Conservation (phyloP, 2,329 filamentous ascomycete genomes). For the Colletotrichum magnum region DNA sequence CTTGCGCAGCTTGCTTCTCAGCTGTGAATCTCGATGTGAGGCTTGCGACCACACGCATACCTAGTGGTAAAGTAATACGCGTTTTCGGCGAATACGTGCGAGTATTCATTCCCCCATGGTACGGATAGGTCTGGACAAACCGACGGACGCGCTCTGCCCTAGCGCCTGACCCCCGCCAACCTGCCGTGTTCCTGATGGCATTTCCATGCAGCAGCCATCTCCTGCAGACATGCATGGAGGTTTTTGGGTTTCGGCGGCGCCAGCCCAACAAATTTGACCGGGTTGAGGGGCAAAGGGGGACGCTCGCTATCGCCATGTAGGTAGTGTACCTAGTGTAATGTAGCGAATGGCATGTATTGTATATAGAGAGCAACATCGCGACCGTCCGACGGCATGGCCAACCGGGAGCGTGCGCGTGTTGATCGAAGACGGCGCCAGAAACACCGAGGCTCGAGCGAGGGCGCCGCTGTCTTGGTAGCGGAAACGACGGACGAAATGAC, state of each 20-base stretch:
- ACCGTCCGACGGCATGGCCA: conserved; percentile 1
- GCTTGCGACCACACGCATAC: neutral
- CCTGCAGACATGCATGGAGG: conserved; percentile 18
- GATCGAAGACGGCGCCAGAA: conserved; percentile 8
- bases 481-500: conserved; percentile 13
- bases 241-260: conserved; percentile 32
- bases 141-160: neutral
- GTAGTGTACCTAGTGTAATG: no score
- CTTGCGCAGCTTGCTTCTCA: conserved; percentile 4
- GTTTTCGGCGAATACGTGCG: neutral
- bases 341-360: neutral
- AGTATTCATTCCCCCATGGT: neutral
- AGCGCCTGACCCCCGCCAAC: neutral
- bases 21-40: conserved; percentile 12
- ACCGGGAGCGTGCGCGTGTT: neutral
- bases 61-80: neutral
- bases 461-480: conserved; percentile 17
- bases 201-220: conserved; percentile 17
- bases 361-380: neutral
- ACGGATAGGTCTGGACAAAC: no score
- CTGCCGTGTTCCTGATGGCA: conserved; percentile 5
- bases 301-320: neutral
- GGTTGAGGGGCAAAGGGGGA: conserved; percentile 5
- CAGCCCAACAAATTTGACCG: conserved; percentile 23
- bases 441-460: conserved; percentile 26